Evolutionary conservation across 495 filamentous ascomycete species (phyloP), one percentile per base, ranked within the genome.

Genomic region (Penicillium verhagenii): DNA sequence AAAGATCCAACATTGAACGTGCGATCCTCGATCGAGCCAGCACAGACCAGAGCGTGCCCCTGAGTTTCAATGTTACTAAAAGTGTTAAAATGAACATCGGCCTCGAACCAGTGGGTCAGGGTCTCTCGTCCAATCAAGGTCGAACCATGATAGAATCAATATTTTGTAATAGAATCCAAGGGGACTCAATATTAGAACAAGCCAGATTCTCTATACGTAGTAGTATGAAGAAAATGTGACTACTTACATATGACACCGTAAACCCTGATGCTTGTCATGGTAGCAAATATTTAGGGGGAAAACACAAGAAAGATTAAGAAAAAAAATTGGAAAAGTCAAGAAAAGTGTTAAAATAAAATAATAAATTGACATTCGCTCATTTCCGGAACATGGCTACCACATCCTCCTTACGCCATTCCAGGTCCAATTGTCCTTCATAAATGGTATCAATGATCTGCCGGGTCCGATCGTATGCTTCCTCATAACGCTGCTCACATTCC

Each of bases 401-500:
- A 60, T 87, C 82, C 50, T 83, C 80, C 65, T 78, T 77, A 57
- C 72, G 79, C 80, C 82, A 86, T 28, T 84, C 82, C 26, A 83
- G 69, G 52, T 86, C 85, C 61, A 86, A 52, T 56, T 82, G 78
- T 8, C 83, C 83, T 47, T 83, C 81, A 55, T 87, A 89, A n/a
- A 86, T 82, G 16, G 76, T 76, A 54, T 78, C 71, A 33, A 82
- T 71, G 11, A 96, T 74, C 26, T 73, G 83, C 51, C 82, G 82
- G 23, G 87, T 84, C 31, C 89, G 76, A 59, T 92, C 83, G 58
- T 87, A 84, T 3, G 89, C 82, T 45, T 87, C 79, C 37, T 82
- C 80, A 68, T 96, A 97, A 48, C 84, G 87, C 40, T 70, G 75
- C 75, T 95, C 90, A 61, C 91, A 92, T 68, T 87, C 89, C 59